These are phyloP conservation scores for Citrus inodora DNA, from an alignment of 345 rosid genomes.

Conservation along the genomic window DNA sequence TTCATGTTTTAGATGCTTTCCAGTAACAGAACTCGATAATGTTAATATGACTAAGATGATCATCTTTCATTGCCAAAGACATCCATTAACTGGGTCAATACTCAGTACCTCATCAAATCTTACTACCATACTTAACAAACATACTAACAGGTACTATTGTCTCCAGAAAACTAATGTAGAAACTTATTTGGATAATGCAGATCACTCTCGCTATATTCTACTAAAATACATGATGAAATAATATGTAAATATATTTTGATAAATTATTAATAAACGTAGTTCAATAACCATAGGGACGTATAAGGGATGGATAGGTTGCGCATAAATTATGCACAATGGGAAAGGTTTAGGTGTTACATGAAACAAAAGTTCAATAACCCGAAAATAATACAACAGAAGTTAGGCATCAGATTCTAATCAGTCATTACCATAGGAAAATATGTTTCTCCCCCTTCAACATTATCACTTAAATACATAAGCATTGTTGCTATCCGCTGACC, in stretches of 20 bases:
- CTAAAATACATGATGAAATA: too few species aligned
- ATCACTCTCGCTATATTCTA: neutral
- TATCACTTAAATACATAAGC: slow-evolving; percentile 89
- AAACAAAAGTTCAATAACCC: neutral
- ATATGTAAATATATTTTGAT: too few species aligned
- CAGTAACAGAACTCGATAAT: neutral
- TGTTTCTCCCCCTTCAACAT: slow-evolving; percentile 96
- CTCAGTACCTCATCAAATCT: neutral
- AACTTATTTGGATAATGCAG: neutral
- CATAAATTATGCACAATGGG: too few species aligned
- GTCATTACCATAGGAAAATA: slow-evolving; percentile 83
- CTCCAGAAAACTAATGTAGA: neutral
- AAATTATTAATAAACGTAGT: too few species aligned
- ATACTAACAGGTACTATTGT: too few species aligned
- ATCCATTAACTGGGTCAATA: neutral
- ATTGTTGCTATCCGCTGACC: slow-evolving; percentile 93
- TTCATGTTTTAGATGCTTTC: too few species aligned
- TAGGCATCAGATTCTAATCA: neutral
- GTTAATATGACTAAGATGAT: neutral
- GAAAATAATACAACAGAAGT: neutral
- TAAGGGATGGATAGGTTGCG: too few species aligned
- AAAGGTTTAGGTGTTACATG: too few species aligned
- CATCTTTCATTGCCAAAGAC: neutral
- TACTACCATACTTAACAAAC: neutral
- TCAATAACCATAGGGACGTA: too few species aligned